Conservation (phyloP, 495 filamentous ascomycete species). For the Cercophora sp. region DNA sequence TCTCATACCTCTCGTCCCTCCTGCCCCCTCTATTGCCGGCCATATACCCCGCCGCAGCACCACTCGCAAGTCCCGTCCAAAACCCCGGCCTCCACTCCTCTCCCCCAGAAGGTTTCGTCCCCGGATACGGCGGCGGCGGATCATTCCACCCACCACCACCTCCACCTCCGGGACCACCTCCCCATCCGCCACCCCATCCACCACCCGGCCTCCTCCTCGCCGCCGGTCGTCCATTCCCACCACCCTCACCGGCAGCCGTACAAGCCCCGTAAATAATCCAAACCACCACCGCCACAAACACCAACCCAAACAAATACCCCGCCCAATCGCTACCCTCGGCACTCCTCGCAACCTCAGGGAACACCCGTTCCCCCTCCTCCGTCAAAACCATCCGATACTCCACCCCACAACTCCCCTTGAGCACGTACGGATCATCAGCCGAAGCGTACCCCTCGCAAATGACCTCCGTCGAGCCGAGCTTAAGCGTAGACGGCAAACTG, state of each 20-base stretch:
- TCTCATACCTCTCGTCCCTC: slow-evolving; percentile 26
- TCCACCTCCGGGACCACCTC: slow-evolving; percentile 22
- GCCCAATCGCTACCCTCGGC: slow-evolving; percentile 16
- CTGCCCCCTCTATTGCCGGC: slow-evolving; percentile 52
- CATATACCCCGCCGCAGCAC: slow-evolving; percentile 65
- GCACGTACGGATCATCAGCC: slow-evolving; percentile 72
- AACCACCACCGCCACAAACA: slow-evolving; percentile 42
- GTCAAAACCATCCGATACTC: slow-evolving; percentile 85
- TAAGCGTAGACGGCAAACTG: slow-evolving; percentile 72
- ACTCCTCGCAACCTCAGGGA: slow-evolving; percentile 40
- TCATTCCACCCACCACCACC: slow-evolving; percentile 46
- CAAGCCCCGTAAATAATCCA: slow-evolving; percentile 53
- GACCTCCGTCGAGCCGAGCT: slow-evolving; percentile 86
- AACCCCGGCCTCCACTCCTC: slow-evolving; percentile 79
- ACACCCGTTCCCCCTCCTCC: slow-evolving; percentile 70
- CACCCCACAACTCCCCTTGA: slow-evolving; percentile 88
- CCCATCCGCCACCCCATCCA: slow-evolving; percentile 17
- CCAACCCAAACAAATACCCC: slow-evolving; percentile 26
- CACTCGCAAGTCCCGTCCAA: slow-evolving; percentile 72
- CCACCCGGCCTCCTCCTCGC: slow-evolving; percentile 12
- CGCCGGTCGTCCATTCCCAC: slow-evolving; percentile 9
- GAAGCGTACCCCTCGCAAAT: slow-evolving; percentile 83
- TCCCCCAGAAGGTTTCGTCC: slow-evolving; percentile 28
- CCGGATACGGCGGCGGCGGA: slow-evolving; percentile 56
- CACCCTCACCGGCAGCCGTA: slow-evolving; percentile 10